These are phyloP conservation scores for Trypanosoma cruzi DNA, from an alignment of 208 protist genomes.

Conservation along the genomic window DNA sequence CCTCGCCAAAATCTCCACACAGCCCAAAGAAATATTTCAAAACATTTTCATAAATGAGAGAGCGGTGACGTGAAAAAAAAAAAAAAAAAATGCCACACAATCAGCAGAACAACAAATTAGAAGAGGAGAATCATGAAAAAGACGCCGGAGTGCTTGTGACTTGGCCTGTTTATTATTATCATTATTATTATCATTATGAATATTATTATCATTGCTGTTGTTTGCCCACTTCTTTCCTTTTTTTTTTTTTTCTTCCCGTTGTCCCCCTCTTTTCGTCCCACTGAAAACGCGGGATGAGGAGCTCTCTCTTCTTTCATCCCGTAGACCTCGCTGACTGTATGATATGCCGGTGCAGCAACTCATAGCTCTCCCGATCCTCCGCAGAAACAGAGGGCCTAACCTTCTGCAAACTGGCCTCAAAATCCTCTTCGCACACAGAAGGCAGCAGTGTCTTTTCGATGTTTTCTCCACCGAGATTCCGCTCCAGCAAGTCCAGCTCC, in stretches of 20 bases:
- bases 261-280: neutral
- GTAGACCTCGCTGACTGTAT: slow-evolving; percentile 32
- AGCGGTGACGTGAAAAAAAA: neutral
- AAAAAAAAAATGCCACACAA: no score
- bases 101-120: no score
- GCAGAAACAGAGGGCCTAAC: slow-evolving; percentile 83
- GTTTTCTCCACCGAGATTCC: slow-evolving; percentile 56
- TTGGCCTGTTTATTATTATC: neutral
- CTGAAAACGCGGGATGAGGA: neutral
- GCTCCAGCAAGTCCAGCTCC: slow-evolving; percentile 77
- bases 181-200: no score
- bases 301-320: slow-evolving; percentile 18
- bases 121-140: no score
- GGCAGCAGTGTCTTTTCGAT: slow-evolving; percentile 44
- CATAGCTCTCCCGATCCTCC: slow-evolving; percentile 74
- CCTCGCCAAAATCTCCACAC: neutral
- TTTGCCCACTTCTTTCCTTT: neutral
- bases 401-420: slow-evolving; percentile 63
- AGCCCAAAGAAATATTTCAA: neutral
- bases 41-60: neutral
- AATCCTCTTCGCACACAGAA: slow-evolving; percentile 62
- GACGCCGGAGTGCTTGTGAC: no score
- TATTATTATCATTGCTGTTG: no score
- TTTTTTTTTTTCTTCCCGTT: slow-evolving; percentile 9
- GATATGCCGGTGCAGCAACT: slow-evolving; percentile 50